These are phyloP conservation scores for Xylariaceae sp. DNA, from an alignment of 2,329 filamentous ascomycete genomes.

Conservation along the genomic window DNA sequence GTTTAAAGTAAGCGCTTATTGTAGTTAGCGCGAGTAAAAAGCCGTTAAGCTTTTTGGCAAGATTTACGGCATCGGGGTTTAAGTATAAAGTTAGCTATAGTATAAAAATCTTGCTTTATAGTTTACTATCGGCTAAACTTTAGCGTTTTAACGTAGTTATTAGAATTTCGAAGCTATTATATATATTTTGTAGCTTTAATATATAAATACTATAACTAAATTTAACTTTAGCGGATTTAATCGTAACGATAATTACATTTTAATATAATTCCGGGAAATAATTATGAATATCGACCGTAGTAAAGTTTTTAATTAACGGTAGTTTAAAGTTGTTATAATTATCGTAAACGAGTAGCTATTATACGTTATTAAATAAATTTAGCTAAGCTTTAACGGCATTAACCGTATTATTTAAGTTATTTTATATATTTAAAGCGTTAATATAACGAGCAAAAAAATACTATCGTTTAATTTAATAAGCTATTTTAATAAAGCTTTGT, in stretches of 20 bases:
- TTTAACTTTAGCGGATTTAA: slow-evolving; percentile 28
- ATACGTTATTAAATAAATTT: slow-evolving; percentile 27
- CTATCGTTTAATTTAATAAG: not conserved
- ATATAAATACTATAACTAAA: slow-evolving; percentile 31
- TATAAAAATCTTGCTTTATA: not conserved
- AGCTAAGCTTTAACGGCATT: slow-evolving; percentile 36
- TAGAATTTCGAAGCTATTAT: slow-evolving; percentile 32
- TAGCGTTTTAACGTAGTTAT: slow-evolving; percentile 24
- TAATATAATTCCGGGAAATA: slow-evolving; percentile 33
- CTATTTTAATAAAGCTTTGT: not conserved
- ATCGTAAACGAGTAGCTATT: slow-evolving; percentile 37
- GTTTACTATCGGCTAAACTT: slow-evolving; percentile 4
- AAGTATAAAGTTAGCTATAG: not conserved
- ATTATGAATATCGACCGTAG: slow-evolving; percentile 14
- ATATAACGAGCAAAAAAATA: not conserved
- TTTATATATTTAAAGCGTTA: not conserved
- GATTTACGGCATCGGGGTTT: slow-evolving; percentile 4
- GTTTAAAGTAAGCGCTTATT: slow-evolving; percentile 6
- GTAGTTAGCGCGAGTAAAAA: slow-evolving; percentile 8
- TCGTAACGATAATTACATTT: slow-evolving; percentile 39
- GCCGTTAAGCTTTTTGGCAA: slow-evolving; percentile 2
- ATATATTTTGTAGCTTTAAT: slow-evolving; percentile 27
- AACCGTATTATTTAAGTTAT: not conserved
- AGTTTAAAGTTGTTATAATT: slow-evolving; percentile 37
- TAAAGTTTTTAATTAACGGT: slow-evolving; percentile 11